Evolutionary conservation across 2,329 filamentous ascomycete genomes (phyloP).

Genomic region (Talaromyces sp.): DNA sequence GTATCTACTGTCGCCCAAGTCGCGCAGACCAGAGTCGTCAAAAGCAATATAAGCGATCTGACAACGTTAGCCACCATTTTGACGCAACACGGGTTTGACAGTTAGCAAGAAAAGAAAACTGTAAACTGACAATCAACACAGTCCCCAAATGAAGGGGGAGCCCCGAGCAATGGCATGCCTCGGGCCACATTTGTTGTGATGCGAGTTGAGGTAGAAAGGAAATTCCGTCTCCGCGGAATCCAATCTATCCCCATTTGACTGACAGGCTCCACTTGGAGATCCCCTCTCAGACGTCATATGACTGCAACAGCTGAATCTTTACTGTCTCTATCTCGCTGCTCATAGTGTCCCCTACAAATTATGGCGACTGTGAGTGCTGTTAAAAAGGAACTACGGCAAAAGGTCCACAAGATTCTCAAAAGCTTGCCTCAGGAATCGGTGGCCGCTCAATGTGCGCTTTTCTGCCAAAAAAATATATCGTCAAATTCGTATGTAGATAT

Average conservation of each 20-base stretch:
- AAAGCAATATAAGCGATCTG: constrained; percentile 22
- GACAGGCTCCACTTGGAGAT: background rate
- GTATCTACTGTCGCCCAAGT: constrained; percentile 39
- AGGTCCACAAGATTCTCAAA: constrained; percentile 63
- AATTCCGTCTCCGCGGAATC: constrained; percentile 9
- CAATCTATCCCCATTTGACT: constrained; percentile 5
- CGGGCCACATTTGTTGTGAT: constrained; percentile 1
- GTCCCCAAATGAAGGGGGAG: background rate
- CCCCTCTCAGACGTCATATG: constrained; percentile 2
- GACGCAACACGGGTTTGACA: background rate
- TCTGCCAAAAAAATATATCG: background rate
- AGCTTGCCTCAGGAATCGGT: constrained; percentile 58
- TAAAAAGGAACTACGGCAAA: constrained; percentile 69
- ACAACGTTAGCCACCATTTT: constrained; percentile 19
- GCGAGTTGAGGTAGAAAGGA: background rate
- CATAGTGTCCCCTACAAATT: background rate
- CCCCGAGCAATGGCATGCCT: background rate
- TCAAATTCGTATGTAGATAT: background rate
- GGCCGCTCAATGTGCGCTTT: constrained; percentile 61
- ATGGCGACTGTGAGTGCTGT: constrained; percentile 59
- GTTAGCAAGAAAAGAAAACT: constrained; percentile 7
- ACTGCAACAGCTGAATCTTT: background rate
- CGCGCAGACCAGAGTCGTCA: constrained; percentile 32
- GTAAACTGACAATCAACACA: background rate
- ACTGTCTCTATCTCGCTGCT: background rate